phyloP scores from a whole-genome alignment of 2,329 filamentous ascomycete species.

The Diaporthe citri region DNA sequence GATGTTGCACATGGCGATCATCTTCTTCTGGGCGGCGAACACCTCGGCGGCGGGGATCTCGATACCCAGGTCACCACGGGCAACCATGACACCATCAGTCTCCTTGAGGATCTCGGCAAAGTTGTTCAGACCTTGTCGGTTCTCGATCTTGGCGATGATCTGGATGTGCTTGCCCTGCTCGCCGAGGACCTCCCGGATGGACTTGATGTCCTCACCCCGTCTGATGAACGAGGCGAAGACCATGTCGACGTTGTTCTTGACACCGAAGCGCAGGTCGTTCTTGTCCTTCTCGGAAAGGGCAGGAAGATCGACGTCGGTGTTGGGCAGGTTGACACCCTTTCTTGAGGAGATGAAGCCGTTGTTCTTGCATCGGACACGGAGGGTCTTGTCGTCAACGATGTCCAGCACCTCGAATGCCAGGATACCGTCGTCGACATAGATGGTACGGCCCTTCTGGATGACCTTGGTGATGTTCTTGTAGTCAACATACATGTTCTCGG shows the following conservation, averaged over 20 bases:
- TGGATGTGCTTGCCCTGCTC: slow-evolving; percentile 95
- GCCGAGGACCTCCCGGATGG: slow-evolving; percentile 92
- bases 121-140: slow-evolving; percentile 99
- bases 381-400: slow-evolving; percentile 88
- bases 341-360: slow-evolving; percentile 98
- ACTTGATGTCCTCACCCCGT: slow-evolving; percentile 89
- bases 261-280: slow-evolving; percentile 91
- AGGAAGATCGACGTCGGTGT: slow-evolving; percentile 98
- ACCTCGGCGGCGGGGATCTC: slow-evolving; percentile 99
- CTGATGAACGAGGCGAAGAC: slow-evolving; percentile 99
- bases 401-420: slow-evolving; percentile 94
- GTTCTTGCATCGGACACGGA: slow-evolving; percentile 91
- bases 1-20: slow-evolving; percentile 99
- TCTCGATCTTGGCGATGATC: slow-evolving; percentile 99
- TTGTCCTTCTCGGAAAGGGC: slow-evolving; percentile 99
- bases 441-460: slow-evolving; percentile 88
- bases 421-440: slow-evolving; percentile 99
- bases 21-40: slow-evolving; percentile 99
- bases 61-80: slow-evolving; percentile 97
- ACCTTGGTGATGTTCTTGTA: slow-evolving; percentile 99
- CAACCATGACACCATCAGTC: slow-evolving; percentile 99
- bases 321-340: slow-evolving; percentile 99
- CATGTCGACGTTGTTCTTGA: slow-evolving; percentile 99
- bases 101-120: slow-evolving; percentile 96
- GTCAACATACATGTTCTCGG: slow-evolving; percentile 98